phyloP scores from a whole-genome alignment of 2,329 filamentous ascomycete genomes.

The Nigrospora osmanthi region DNA sequence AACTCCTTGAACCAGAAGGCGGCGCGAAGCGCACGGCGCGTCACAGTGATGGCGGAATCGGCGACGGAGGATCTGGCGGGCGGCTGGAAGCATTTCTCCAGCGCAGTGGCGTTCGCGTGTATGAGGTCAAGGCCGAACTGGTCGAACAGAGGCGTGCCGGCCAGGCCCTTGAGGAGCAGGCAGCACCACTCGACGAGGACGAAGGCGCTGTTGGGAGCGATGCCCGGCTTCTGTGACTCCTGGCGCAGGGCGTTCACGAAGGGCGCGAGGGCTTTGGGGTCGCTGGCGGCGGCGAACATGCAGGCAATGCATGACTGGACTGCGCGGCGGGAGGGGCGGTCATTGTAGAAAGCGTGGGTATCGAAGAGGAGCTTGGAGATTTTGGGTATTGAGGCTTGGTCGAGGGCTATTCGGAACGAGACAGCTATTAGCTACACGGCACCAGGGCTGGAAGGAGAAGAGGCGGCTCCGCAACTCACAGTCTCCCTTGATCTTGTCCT shows the following conservation, averaged over 20 bases:
- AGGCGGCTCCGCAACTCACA: constrained; percentile 28
- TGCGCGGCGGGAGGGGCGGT: constrained; percentile 74
- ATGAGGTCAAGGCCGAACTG: constrained; percentile 59
- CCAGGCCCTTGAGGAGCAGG: constrained; percentile 65
- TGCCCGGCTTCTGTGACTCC: constrained; percentile 68
- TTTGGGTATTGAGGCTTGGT: constrained; percentile 38
- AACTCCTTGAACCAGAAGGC: constrained; percentile 54
- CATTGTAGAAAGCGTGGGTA: constrained; percentile 81
- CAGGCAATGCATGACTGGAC: constrained; percentile 72
- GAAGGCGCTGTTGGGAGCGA: constrained; percentile 76
- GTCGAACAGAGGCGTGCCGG: constrained; percentile 54
- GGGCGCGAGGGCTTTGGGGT: constrained; percentile 50
- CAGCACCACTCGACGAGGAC: constrained; percentile 88
- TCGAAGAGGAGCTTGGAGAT: constrained; percentile 72
- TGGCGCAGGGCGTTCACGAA: constrained; percentile 60
- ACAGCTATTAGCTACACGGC: background rate
- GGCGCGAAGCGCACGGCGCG: constrained; percentile 71
- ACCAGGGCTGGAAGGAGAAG: too few species aligned
- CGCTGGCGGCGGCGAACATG: constrained; percentile 50
- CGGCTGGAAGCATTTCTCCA: constrained; percentile 72
- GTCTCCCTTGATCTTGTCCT: constrained; percentile 48
- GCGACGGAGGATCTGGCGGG: constrained; percentile 56
- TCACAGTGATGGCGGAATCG: constrained; percentile 67
- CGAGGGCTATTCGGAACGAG: constrained; percentile 29
- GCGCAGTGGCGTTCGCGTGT: constrained; percentile 58